Evolutionary conservation across 495 filamentous ascomycete genomes (phyloP), one percentile per base, ranked within the genome.

Genomic region (Hypoxylon cercidicola): DNA sequence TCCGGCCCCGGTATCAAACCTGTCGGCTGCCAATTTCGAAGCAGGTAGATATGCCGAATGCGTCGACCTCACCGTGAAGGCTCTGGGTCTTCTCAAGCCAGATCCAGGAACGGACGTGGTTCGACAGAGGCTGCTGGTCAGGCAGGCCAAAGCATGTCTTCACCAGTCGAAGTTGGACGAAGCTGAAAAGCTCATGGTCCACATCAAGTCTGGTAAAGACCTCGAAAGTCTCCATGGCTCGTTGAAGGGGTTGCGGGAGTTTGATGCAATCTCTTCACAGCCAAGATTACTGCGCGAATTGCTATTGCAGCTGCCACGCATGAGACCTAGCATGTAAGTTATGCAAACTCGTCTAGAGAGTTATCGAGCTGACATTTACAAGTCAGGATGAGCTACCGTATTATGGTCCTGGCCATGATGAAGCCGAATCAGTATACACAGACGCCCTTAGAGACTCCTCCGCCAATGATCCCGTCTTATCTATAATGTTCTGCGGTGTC

Each of bases 1-100:
- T 8, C 67, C 70, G 0, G 52, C 54, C 12, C 73, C 74, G 4
- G 41, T 78, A 8, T 78, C 76, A 2, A 76, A 78, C 35, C 60
- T 79, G 19, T 75, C 74, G 1, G 67, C 64, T 49, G 68, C 66
- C 40, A 60, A 68, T 37, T 76, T 77, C 28, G 77, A 79, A 52
- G 55, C 54, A 28, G 75, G 76, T 5, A 69, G 70, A 49, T 77
- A 77, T 37, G 19, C 43, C 5, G 64, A 55, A 30, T 66, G 72
- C 30, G 44, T 69, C 21, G 23, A 51, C 10, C 74, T 62, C 48
- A 62, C 62, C 1, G 50, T 15, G n/a, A 66, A 69, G 23, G 68
- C 69, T 10, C 67, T 77, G n/a, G 44, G 52, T 12, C 62, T 71
- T 21, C 59, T 58, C n/a, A 40, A 28, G 18, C 48, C 48, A 4